Evolutionary conservation across 352 stramenopile species (phyloP), one percentile per base, ranked within the genome.

Genomic region (Pythium dissotocum): DNA sequence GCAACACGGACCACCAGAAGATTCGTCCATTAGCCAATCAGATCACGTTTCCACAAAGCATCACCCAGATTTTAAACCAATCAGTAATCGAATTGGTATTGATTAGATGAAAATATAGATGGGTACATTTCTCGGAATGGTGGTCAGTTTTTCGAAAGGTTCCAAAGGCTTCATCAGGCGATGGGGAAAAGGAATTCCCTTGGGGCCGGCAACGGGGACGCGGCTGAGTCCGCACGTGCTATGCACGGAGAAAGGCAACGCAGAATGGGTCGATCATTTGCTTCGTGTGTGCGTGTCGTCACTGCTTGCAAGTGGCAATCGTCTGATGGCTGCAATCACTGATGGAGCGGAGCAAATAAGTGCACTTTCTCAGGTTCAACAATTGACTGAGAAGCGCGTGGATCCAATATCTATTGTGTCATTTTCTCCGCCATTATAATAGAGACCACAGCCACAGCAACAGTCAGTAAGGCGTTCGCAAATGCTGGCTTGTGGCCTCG

Each of bases 1-100:
- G 65, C 65, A 71, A 71, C 59, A 21, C 56, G 52, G 51, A 66
- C 51, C 58, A 66, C 58, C 57, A 59, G 42, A 69, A 69, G n/a
- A 58, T 56, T 64, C 33, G 13, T 1, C 16, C 8, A n/a, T 32
- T 4, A 35, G 42, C 65, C 65, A 71, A 71, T 71, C 58, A 66
- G 13, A 65, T 28, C 18, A n/a, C 44, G 24, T 16, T 5, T 12
- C 9, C 8, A 1, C 3, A 6, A 0, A 10, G 46, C 48, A 63
- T 63, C 63, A 65, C 5, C 13, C 12, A 0, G 9, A 26, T 36
- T 65, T 61, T 65, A 26, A 49, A 6, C 63, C 63, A 70, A 70
- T 64, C 18, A 42, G 30, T 49, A 4, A 2, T 35, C 2, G 16
- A 14, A 12, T 36, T n/a, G 0, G 7, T 8, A 8, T 28, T 58